Percentiles rank a stretch among this genome's conserved stretches.
Evolutionary conservation across 2,329 filamentous ascomycete species (phyloP).

Genomic region (Neofusicoccum sp.): DNA sequence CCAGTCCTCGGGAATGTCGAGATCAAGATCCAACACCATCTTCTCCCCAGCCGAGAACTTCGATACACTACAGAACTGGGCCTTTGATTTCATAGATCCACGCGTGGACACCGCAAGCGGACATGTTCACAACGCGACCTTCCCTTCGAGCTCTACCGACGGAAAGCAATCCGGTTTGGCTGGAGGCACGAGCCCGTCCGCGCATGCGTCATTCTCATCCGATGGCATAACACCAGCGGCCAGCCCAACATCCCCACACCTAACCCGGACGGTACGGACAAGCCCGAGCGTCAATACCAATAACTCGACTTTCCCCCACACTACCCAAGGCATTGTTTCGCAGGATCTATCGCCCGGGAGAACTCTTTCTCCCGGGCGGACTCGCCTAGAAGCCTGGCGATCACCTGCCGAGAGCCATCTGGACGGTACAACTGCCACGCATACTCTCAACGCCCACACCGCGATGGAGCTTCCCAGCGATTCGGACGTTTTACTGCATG

Average conservation of each 20-base stretch:
- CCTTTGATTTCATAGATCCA: conserved; percentile 7
- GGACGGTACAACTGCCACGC: background rate
- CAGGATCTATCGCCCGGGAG: background rate
- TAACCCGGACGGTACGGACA: background rate
- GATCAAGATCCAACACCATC: background rate
- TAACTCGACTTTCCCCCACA: background rate
- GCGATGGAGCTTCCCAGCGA: background rate
- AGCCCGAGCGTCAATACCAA: background rate
- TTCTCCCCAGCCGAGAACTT: background rate
- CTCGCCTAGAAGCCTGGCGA: background rate
- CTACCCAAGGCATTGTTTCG: background rate
- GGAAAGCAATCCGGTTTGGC: background rate
- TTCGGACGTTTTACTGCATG: background rate
- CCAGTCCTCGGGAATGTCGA: conserved; percentile 9
- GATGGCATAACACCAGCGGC: background rate
- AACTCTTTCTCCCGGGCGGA: background rate
- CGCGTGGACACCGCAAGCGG: background rate
- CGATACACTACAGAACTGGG: background rate
- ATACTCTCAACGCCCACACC: conserved; percentile 7
- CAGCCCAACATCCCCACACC: background rate
- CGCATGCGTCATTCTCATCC: background rate
- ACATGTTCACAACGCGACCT: background rate
- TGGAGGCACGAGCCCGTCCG: background rate
- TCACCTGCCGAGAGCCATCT: background rate
- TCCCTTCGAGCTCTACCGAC: background rate